Evolutionary conservation across 345 rosid species (phyloP).

Genomic region (Brassica rapa): DNA sequence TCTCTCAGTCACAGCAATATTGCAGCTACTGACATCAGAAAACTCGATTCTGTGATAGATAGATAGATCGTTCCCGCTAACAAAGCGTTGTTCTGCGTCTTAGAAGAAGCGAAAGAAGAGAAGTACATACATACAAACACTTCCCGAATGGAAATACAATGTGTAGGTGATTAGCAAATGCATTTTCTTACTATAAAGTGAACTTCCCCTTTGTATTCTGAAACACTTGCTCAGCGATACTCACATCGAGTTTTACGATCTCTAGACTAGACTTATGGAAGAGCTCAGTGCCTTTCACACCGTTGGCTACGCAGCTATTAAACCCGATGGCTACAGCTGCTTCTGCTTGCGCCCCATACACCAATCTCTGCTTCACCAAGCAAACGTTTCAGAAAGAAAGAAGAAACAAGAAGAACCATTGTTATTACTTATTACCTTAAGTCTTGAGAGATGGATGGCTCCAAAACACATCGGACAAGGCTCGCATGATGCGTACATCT

Average conservation of each 20-base stretch:
- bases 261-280: conserved; percentile 64
- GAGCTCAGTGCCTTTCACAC: conserved; percentile 53
- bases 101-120: background rate
- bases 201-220: conserved; percentile 74
- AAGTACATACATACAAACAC: background rate
- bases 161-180: background rate
- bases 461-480: conserved; percentile 84
- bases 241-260: conserved; percentile 69
- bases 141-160: background rate
- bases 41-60: background rate
- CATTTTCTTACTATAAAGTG: conserved; percentile 4
- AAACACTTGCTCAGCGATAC: conserved; percentile 78
- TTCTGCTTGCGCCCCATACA: conserved; percentile 77
- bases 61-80: background rate
- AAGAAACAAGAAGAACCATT: background rate
- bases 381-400: background rate
- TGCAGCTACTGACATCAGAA: background rate
- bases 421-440: conserved; percentile 48
- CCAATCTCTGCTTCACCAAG: conserved; percentile 53
- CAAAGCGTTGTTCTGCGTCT: conserved; percentile 8
- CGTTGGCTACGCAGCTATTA: conserved; percentile 65
- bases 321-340: conserved; percentile 77
- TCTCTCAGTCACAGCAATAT: background rate
- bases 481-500: conserved; percentile 72
- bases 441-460: conserved; percentile 70